Percentiles rank a stretch among this genome's conserved stretches.
These are phyloP conservation scores for Euphorbia schlechtendalii DNA, from an alignment of 441 rosid genomes.

Conservation along the genomic window DNA sequence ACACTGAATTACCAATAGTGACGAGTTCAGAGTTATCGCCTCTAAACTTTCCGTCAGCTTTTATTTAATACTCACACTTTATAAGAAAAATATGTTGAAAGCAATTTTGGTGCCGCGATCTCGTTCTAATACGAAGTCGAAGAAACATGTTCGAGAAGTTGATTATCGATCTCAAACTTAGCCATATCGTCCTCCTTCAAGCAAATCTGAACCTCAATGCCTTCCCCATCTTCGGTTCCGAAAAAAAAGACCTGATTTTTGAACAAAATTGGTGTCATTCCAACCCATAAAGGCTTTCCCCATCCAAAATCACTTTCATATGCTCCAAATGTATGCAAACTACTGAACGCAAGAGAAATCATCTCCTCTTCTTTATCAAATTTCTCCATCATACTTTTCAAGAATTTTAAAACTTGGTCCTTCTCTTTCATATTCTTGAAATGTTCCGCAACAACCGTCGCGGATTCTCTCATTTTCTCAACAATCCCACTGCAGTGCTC, in stretches of 20 bases:
- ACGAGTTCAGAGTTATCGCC: too few relatives aligned
- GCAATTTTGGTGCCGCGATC: too few relatives aligned
- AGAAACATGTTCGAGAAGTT: background rate
- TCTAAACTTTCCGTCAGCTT: too few relatives aligned
- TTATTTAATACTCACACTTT: too few relatives aligned
- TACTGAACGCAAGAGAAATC: background rate
- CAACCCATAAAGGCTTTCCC: too few relatives aligned
- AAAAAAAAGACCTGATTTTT: background rate
- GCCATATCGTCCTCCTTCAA: background rate
- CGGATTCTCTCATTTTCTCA: background rate
- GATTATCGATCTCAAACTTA: background rate
- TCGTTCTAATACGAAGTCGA: too few relatives aligned
- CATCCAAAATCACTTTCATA: background rate
- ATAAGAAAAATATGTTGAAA: too few relatives aligned
- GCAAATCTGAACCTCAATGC: background rate
- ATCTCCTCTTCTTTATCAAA: background rate
- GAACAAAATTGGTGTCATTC: background rate
- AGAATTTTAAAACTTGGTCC: background rate
- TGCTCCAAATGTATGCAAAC: too few relatives aligned
- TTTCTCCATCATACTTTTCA: background rate
- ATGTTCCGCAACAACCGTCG: too few relatives aligned
- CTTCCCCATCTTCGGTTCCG: background rate
- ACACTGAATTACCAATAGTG: too few relatives aligned
- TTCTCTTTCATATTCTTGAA: too few relatives aligned
- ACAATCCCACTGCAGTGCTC: background rate